Evolutionary conservation across 2,329 filamentous ascomycete genomes (phyloP), one percentile per base, ranked within the genome.

Genomic region (Nothophaeocryptopus gaeumannii): DNA sequence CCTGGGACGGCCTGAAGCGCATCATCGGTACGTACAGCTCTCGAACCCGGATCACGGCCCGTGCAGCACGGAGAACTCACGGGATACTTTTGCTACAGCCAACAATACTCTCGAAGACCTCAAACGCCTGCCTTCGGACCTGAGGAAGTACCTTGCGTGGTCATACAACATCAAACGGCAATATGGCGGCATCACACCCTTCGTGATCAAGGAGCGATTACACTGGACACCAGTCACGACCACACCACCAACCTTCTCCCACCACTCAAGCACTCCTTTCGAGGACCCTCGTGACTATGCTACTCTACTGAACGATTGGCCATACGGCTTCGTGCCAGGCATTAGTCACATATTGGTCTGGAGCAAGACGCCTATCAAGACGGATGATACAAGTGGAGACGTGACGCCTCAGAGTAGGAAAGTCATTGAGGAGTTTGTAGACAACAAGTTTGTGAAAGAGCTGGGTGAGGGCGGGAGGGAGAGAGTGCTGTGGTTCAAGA

Each of bases 401-500:
- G 62, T 81, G 54, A 79, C 76, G 8, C 67, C 70, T n/a, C 72
- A 74, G 48, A 74, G 74, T n/a, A 67, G 74, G 37, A 64, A 58
- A 7, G 43, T 76, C 56, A 75, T 81, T 42, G 72, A 79, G 51
- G 59, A 59, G 0, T 81, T 80, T 65, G 74, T 81, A 33, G 61
- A 70, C 45, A 67, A 58, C 16, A 76, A 68, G 20, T 83, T 84
- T 63, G 69, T 78, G 10, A 60, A 61, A 9, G 68, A 71, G 35
- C 62, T 78, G 53, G 68, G 61, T 34, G 53, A 52, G 16, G 50
- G 33, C 12, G 59, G 50, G 3, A 39, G 55, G 15, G 73, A 74
- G 14, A 74, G 75, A 56, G 76, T 84, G 16, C 63, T 81, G 50
- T 85, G 82, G 82, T 85, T 84, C 62, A 84, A 83, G 72, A 85